A percentile compares a stretch with the other conserved stretches of the same genome.
These are phyloP conservation scores for Aureobasidium sp. DNA, from an alignment of 2,329 filamentous ascomycete genomes.

Conservation along the genomic window DNA sequence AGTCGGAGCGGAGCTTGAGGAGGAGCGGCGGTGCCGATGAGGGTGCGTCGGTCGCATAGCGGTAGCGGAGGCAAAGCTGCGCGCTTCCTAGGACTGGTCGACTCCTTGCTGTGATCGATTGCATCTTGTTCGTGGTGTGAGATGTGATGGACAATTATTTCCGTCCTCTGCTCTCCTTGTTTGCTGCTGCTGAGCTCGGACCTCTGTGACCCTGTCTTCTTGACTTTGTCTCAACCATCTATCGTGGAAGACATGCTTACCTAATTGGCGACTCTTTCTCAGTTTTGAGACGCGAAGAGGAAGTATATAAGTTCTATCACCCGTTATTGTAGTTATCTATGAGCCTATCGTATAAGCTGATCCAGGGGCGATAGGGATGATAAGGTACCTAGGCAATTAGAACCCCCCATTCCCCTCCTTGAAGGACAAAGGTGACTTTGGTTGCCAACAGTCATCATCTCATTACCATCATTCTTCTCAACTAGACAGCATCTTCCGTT, in stretches of 20 bases:
- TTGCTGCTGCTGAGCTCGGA: not conserved
- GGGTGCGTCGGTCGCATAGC: conserved; percentile 12
- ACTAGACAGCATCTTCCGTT: not conserved
- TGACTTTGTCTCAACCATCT: not conserved
- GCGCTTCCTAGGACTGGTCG: not conserved
- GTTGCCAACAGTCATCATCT: not conserved
- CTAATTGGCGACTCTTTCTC: too few species aligned
- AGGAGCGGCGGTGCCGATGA: conserved; percentile 32
- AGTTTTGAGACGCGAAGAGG: not conserved
- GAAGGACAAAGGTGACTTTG: not conserved
- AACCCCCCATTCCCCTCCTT: not conserved
- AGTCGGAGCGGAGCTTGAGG: conserved; percentile 36
- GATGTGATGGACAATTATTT: not conserved
- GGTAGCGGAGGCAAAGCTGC: conserved; percentile 10
- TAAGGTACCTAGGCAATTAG: not conserved
- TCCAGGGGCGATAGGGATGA: not conserved
- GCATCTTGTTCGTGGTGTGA: not conserved
- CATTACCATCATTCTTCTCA: not conserved
- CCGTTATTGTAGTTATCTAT: not conserved
- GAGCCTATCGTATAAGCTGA: not conserved
- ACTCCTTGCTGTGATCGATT: conserved; percentile 6
- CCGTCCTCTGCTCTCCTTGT: not conserved
- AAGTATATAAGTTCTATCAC: not conserved
- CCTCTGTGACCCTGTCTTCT: not conserved
- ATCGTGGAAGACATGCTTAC: not conserved